These are phyloP conservation scores for Naegleria lovaniensis DNA, from an alignment of 208 protist species.

Conservation along the genomic window DNA sequence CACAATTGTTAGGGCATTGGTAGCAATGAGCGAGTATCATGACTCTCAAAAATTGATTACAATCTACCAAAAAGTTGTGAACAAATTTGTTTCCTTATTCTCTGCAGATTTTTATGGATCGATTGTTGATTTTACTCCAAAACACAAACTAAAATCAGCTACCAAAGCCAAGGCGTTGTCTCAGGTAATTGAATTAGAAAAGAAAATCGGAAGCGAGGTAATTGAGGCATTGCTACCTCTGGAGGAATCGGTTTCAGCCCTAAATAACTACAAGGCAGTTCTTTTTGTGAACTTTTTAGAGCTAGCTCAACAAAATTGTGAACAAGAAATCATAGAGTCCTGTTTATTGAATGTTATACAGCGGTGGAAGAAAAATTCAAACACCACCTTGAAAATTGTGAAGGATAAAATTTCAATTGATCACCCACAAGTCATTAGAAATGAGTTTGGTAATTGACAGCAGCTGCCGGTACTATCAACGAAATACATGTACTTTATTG, in stretches of 20 bases:
- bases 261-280: neutral
- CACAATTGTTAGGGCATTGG: neutral
- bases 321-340: neutral
- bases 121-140: neutral
- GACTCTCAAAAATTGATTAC: neutral
- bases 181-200: neutral
- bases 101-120: neutral
- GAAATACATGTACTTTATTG: too few species aligned
- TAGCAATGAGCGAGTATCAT: neutral
- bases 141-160: neutral
- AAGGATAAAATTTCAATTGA: neutral
- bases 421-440: too few species aligned
- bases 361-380: neutral
- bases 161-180: neutral
- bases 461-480: too few species aligned
- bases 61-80: neutral
- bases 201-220: neutral
- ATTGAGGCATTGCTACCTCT: neutral
- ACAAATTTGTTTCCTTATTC: neutral
- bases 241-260: neutral
- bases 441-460: too few species aligned
- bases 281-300: neutral
- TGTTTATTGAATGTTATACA: neutral
- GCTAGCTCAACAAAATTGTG: neutral
- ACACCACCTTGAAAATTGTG: neutral